Base-by-base conservation (phyloP, 2,329 filamentous ascomycete species). In the Aspergillus terreus region DNA sequence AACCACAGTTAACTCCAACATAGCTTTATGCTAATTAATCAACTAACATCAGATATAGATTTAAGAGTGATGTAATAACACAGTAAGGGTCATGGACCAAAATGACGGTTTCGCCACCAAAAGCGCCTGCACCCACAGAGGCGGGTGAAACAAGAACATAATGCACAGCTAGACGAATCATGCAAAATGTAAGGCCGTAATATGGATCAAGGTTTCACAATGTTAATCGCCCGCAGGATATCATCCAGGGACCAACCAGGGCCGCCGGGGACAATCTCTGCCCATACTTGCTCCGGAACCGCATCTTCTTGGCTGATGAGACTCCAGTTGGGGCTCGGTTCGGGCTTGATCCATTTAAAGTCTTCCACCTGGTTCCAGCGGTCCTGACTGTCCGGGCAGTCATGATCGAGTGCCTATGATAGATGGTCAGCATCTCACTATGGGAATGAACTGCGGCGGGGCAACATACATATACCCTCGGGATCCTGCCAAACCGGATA, bases 261-360 rank as follows among this genome's bases (percentile, higher is more conserved):
- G 46, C 81, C 80, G 7, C 86, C 86, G 9, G 81, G 81, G 10
- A 92, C 82, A 10, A 84, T 76, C 30, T 82, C 79, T 46, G 77
- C 81, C 91, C 91, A 96, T 0, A 87, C 75, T 2, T 81, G 75
- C 1, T 86, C 82, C 0, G 72, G 59, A 11, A 92, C 72, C 21
- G 80, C 79, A 49, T 85, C 75, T 1, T 76, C 76, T 47, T 83
- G 79, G 1, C 82, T 76, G 19, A 97, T 61, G 2, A 90, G 71
- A 32, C 77, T 82, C 90, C 92, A 99, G 66, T 99, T 92, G 2
- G 94, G 94, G 65, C 90, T 96, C 27, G 83, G 83, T 52, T 88
- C 90, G 14, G 82, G 79, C 70, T 92, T 95, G 57, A 96, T 81
- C 94, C 94, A 97, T 73, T 95, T 95, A 78, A 99, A 99, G 69